Conservation (phyloP, 768 basidiomycete genomes). For the Mycena alexandri region DNA sequence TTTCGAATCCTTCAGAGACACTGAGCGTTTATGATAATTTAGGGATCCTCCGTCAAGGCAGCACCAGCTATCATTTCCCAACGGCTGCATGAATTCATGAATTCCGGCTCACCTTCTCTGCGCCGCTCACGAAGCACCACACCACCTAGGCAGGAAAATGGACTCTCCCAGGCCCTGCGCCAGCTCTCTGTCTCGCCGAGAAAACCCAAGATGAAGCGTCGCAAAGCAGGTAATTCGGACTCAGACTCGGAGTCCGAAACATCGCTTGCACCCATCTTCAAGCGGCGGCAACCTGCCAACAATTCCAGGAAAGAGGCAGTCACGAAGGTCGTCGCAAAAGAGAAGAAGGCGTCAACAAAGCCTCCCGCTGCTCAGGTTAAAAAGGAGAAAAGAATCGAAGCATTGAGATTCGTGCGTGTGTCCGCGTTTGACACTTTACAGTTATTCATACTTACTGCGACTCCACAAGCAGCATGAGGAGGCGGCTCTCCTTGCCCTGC, state of each 20-base stretch:
- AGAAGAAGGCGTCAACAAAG: neutral
- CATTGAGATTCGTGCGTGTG: neutral
- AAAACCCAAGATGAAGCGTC: neutral
- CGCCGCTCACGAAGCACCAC: neutral
- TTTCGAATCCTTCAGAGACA: neutral
- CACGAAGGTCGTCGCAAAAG: neutral
- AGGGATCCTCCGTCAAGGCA: neutral
- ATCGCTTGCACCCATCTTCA: neutral
- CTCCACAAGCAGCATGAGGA: neutral
- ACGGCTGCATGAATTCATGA: neutral
- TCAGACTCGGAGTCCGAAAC: neutral
- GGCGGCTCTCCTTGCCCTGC: neutral
- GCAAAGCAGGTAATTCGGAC: neutral
- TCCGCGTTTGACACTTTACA: neutral
- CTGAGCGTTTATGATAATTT: neutral
- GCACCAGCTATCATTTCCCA: neutral
- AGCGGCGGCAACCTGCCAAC: neutral
- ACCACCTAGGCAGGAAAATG: neutral
- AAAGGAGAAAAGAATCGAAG: neutral
- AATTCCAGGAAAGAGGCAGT: neutral
- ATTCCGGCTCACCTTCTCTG: neutral
- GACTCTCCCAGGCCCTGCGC: neutral
- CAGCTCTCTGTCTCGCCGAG: slow-evolving; percentile 4
- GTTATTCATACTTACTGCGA: neutral
- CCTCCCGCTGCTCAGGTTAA: neutral